These are phyloP conservation scores for Cercophora scortea DNA, from an alignment of 495 filamentous ascomycete genomes.

Conservation along the genomic window DNA sequence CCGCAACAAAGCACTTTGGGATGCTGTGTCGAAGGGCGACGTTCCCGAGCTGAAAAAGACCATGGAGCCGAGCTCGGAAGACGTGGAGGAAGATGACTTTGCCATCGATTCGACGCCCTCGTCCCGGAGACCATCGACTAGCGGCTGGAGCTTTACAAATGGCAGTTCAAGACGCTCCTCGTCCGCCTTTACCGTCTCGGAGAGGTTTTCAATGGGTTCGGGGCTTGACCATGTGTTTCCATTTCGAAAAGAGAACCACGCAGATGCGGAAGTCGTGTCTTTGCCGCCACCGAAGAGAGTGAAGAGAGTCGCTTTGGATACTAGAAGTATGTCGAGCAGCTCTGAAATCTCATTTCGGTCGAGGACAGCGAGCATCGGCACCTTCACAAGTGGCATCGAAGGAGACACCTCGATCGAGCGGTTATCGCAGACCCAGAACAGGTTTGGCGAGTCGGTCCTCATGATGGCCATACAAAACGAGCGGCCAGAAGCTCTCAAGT, in stretches of 20 bases:
- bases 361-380: conserved; percentile 66
- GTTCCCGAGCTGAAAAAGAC: conserved; percentile 67
- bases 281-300: conserved; percentile 42
- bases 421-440: conserved; percentile 72
- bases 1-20: conserved; percentile 82
- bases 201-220: conserved; percentile 45
- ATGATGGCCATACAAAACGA: conserved; percentile 94
- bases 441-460: conserved; percentile 72
- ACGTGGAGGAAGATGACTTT: conserved; percentile 34
- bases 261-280: conserved; percentile 19
- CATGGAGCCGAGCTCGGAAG: conserved; percentile 53
- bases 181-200: conserved; percentile 33
- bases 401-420: conserved; percentile 80
- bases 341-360: conserved; percentile 74
- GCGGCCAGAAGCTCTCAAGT: conserved; percentile 60
- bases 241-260: conserved; percentile 54
- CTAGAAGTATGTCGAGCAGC: conserved; percentile 75
- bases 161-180: conserved; percentile 37
- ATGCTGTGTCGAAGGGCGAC: conserved; percentile 69
- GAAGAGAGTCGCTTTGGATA: conserved; percentile 85
- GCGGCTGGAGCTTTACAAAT: conserved; percentile 36
- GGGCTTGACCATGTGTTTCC: conserved; percentile 84
- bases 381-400: conserved; percentile 63
- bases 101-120: conserved; percentile 25
- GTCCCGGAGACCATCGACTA: conserved; percentile 30